phyloP scores from a whole-genome alignment of 116 monocot genomes.

The Phalaenopsis hybrid region DNA sequence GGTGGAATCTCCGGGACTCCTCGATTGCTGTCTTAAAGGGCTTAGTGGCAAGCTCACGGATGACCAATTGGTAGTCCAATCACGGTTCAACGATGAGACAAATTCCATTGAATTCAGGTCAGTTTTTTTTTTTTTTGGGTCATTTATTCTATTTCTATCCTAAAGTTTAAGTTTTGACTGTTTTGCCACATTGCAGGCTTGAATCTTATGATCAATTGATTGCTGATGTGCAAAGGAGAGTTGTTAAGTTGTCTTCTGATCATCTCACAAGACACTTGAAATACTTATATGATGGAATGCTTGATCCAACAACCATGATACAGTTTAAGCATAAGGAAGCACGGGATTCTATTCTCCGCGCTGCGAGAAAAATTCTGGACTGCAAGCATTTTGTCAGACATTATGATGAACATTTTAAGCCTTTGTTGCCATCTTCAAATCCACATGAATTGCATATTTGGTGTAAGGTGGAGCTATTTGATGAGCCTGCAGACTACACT shows the following conservation, averaged over 20 bases:
- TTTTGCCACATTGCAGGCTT: constrained; percentile 33
- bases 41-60: constrained; percentile 34
- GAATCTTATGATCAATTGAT: constrained; percentile 18
- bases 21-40: constrained; percentile 58
- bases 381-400: constrained; percentile 85
- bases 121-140: not conserved
- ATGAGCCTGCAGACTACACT: constrained; percentile 39
- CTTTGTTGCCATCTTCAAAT: not conserved
- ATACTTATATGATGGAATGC: constrained; percentile 51
- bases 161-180: not conserved
- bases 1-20: constrained; percentile 25
- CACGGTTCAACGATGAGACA: constrained; percentile 44
- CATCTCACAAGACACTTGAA: constrained; percentile 56
- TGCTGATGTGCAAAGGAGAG: not conserved
- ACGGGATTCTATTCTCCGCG: constrained; percentile 5
- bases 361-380: constrained; percentile 64
- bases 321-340: constrained; percentile 27
- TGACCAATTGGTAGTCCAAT: constrained; percentile 41
- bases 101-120: constrained; percentile 70
- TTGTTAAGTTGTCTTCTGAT: constrained; percentile 24
- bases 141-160: not conserved
- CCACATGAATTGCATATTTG: constrained; percentile 30
- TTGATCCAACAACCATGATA: constrained; percentile 63
- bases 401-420: constrained; percentile 21
- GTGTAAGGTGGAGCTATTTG: constrained; percentile 44